These are phyloP conservation scores for Arthrobotrys sphaeroides DNA, from an alignment of 2,329 filamentous ascomycete species.

Conservation along the genomic window DNA sequence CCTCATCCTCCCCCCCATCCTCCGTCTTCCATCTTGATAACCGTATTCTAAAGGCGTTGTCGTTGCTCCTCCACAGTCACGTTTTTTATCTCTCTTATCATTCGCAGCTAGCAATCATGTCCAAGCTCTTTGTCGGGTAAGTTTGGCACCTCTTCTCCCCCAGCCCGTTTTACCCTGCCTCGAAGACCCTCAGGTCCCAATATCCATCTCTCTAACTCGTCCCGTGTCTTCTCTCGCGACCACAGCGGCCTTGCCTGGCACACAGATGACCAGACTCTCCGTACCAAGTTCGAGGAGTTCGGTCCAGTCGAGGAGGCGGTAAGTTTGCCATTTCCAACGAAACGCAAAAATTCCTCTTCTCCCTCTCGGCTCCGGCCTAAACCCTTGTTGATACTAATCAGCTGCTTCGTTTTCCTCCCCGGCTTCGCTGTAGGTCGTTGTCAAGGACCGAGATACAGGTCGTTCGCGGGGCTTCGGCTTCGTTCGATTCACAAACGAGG, in stretches of 20 bases:
- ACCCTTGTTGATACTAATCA: constrained; percentile 53
- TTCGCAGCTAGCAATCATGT: constrained; percentile 53
- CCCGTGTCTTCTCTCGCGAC: constrained; percentile 32
- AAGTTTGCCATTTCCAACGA: constrained; percentile 64
- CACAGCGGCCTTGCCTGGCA: constrained; percentile 95
- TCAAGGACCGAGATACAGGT: constrained; percentile 96
- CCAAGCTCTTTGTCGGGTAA: constrained; percentile 54
- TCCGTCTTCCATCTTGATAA: constrained; percentile 35
- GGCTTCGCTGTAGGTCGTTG: constrained; percentile 75
- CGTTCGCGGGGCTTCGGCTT: constrained; percentile 97
- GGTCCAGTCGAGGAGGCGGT: constrained; percentile 94
- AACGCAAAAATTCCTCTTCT: constrained; percentile 42
- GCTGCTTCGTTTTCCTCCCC: constrained; percentile 53
- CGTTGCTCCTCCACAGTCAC: constrained; percentile 54
- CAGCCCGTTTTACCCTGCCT: constrained; percentile 53
- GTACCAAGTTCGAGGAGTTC: constrained; percentile 91
- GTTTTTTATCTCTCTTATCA: constrained; percentile 55
- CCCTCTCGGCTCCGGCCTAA: constrained; percentile 52
- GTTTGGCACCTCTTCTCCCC: constrained; percentile 48
- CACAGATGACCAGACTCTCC: constrained; percentile 87
- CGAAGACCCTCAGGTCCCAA: constrained; percentile 31
- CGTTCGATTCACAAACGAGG: constrained; percentile 82
- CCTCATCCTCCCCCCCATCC: constrained; percentile 41
- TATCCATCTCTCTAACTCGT: constrained; percentile 47
- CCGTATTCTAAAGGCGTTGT: constrained; percentile 53